phyloP scores from a whole-genome alignment of 495 filamentous ascomycete species.

The Xylaria palmicola region DNA sequence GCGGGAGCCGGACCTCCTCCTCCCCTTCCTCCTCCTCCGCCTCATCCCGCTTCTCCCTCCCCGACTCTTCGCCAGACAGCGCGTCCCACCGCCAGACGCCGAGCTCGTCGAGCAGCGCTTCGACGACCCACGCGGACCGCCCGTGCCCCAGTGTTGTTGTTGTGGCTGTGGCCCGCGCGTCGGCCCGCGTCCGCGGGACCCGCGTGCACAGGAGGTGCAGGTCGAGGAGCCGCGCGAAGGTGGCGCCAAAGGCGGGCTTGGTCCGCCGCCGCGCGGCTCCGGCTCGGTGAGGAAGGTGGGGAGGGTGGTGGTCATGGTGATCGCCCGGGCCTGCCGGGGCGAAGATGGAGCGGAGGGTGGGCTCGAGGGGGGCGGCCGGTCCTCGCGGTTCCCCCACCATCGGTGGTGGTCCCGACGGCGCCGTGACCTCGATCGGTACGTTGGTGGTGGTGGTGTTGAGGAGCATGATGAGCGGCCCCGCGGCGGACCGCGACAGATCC shows the following conservation, averaged over 20 bases:
- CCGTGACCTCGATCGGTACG: too few relatives aligned
- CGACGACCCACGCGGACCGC: constrained; percentile 37
- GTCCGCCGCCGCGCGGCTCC: constrained; percentile 11
- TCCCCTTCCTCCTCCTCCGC: constrained; percentile 11
- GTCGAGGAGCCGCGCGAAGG: constrained; percentile 44
- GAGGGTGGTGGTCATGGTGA: not conserved
- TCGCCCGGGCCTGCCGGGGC: not conserved
- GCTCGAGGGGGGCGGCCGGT: constrained; percentile 14
- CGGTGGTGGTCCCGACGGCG: not conserved
- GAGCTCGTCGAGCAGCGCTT: constrained; percentile 46
- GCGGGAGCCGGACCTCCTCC: constrained; percentile 20
- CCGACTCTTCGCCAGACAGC: not conserved
- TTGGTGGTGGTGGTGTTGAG: constrained; percentile 46
- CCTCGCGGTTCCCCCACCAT: not conserved
- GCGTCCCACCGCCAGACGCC: constrained; percentile 32
- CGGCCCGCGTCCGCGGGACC: constrained; percentile 29
- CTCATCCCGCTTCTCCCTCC: not conserved
- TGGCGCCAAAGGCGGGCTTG: constrained; percentile 43
- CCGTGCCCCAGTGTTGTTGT: not conserved
- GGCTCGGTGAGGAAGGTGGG: not conserved
- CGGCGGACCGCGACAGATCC: constrained; percentile 25
- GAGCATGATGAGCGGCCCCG: constrained; percentile 38
- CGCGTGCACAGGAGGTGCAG: constrained; percentile 44
- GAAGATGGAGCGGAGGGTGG: constrained; percentile 42
- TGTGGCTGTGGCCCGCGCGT: constrained; percentile 8